Evolutionary conservation across 2,329 filamentous ascomycete genomes (phyloP), one percentile per base, ranked within the genome.

Genomic region (Zasmidium cellare): DNA sequence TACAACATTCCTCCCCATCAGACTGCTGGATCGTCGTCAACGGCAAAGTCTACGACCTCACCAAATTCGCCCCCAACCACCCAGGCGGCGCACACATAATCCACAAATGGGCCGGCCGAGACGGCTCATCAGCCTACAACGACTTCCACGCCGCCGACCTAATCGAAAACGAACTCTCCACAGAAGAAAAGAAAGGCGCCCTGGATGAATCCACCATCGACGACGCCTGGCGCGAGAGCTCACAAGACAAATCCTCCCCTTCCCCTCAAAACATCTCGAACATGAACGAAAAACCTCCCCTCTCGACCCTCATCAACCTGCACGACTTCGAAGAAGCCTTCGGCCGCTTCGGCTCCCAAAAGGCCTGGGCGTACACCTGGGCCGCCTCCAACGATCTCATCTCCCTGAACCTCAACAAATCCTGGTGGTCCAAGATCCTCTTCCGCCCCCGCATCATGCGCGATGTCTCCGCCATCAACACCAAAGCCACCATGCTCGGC

Each of bases 1-100:
- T 64, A 22, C 72, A 72, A 51, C 71, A 74, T 49, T 65, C 71
- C 45, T 64, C 66, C 3, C 59, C 69, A 5, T 69, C 71, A 35
- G 69, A 74, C 54, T 79, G 76, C 66, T 91, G 88, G 88, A 82
- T 90, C 58, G 86, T 88, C 18, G 81, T 90, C 20, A 82, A 89
- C 69, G 82, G 82, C 48, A 81, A 83, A 65, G 85, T 90, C 20
- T 89, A 86, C 76, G 85, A 90, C 70, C 74, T 90, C 46, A 87
- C 84, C 22, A 79, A 84, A 16, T 90, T 90, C 69, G 78, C 85
- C 9, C 81, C 82, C n/a, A 78, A 85, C 58, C 85, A 87, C 70
- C 84, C 85, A 3, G 84, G 85, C 25, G 85, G 85, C 20, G 74
- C 83, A 49, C 79, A 75, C 46, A 82, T 84, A 64, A 74, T 86